Conservation (phyloP, 2,329 filamentous ascomycete genomes). For the Sarocladiaceae sp. region DNA sequence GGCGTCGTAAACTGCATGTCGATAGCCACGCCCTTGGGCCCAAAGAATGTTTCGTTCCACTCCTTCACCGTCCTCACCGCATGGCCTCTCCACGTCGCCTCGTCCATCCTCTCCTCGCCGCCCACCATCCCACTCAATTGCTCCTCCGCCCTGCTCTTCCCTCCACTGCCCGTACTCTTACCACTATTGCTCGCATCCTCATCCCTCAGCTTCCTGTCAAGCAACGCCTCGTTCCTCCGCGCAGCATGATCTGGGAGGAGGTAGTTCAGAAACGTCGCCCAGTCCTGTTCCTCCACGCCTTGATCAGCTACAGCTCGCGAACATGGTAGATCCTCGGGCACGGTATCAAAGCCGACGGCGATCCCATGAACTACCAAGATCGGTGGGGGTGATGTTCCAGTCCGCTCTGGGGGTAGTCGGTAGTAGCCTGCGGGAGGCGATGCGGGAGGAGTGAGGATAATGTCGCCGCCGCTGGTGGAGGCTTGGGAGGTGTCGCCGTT, state of each 20-base stretch:
- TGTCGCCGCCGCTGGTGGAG: conserved; percentile 35
- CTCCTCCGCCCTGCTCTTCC: conserved; percentile 28
- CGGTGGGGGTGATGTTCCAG: conserved; percentile 21
- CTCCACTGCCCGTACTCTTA: conserved; percentile 18
- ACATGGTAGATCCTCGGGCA: conserved; percentile 39
- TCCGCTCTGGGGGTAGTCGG: conserved; percentile 36
- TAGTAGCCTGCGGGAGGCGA: conserved; percentile 33
- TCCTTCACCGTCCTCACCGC: conserved; percentile 37
- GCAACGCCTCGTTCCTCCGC: conserved; percentile 30
- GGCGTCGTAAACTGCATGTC: conserved; percentile 19
- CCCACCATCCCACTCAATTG: conserved; percentile 31
- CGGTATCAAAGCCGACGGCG: conserved; percentile 26
- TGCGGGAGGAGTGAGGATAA: conserved; percentile 46
- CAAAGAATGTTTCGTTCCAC: conserved; percentile 54
- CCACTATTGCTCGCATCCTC: conserved; percentile 26
- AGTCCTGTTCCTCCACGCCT: conserved; percentile 46
- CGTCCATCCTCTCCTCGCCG: conserved; percentile 2
- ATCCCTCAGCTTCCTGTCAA: conserved; percentile 40
- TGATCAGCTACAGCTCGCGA: conserved; percentile 14
- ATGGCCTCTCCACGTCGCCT: conserved; percentile 17
- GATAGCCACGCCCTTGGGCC: conserved; percentile 40
- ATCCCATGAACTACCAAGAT: conserved; percentile 26
- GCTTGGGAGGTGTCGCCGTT: conserved; percentile 31
- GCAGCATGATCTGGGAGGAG: conserved; percentile 43
- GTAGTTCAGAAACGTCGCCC: conserved; percentile 53